phyloP scores from a whole-genome alignment of 2,329 filamentous ascomycete species.

The Botrytis hyacinthi region DNA sequence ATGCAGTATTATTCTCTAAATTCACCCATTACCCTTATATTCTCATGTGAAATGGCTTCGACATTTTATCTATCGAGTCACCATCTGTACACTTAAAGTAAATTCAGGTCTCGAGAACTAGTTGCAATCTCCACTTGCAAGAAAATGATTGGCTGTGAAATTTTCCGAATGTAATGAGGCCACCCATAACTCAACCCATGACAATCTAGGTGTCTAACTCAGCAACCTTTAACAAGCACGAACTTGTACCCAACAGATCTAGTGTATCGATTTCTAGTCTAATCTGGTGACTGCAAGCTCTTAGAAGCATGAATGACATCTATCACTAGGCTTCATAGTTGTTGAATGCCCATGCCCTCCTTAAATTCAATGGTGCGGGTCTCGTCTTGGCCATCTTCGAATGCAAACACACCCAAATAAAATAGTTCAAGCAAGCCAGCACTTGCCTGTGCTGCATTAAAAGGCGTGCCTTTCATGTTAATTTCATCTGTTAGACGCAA shows the following conservation, averaged over 20 bases:
- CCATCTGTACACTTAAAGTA: background rate
- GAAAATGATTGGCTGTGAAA: background rate
- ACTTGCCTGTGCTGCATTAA: background rate
- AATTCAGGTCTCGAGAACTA: background rate
- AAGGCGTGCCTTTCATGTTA: background rate
- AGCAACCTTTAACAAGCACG: background rate
- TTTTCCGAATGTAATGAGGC: background rate
- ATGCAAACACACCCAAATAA: background rate
- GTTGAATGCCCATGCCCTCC: background rate
- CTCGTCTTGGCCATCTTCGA: background rate
- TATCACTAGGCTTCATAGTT: background rate
- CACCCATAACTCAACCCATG: background rate
- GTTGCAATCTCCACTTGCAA: background rate
- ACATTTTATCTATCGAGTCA: background rate
- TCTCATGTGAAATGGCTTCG: background rate
- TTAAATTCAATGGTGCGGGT: background rate
- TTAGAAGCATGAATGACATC: background rate
- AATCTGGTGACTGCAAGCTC: fast-evolving
- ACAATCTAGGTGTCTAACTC: background rate
- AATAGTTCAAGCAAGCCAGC: background rate
- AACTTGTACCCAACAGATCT: no score
- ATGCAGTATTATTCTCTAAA: background rate
- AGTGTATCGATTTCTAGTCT: no score
- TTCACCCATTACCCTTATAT: background rate
- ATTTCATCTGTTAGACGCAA: background rate